Evolutionary conservation across 768 basidiomycete species (phyloP).

Genomic region (Tulasnella sp.): DNA sequence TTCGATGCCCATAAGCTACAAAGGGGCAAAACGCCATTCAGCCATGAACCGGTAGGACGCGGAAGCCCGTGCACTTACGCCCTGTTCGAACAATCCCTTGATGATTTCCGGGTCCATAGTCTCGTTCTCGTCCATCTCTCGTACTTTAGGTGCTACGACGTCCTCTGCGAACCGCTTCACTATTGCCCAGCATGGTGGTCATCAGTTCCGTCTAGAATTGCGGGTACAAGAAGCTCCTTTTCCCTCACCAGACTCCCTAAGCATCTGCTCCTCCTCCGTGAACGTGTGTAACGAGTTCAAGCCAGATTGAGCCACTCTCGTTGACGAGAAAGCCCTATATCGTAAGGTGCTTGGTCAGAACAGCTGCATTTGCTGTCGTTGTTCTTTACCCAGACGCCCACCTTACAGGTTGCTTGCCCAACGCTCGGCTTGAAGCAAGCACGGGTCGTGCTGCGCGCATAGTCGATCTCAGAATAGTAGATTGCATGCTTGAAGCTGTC

Average conservation of each 20-base stretch:
- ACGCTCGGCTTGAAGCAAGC: constrained; percentile 1
- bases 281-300: constrained; percentile 66
- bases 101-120: constrained; percentile 86
- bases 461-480: constrained; percentile 19
- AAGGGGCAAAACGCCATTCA: constrained; percentile 20
- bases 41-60: constrained; percentile 12
- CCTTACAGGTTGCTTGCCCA: constrained; percentile 5
- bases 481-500: neutral
- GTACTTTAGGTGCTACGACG: constrained; percentile 83
- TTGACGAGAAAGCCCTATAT: constrained; percentile 26
- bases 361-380: neutral
- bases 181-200: constrained; percentile 34
- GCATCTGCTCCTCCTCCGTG: constrained; percentile 92
- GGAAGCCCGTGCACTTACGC: constrained; percentile 51
- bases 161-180: constrained; percentile 87
- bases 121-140: constrained; percentile 98
- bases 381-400: neutral
- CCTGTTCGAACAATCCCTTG: constrained; percentile 88
- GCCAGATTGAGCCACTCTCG: constrained; percentile 3
- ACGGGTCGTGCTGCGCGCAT: constrained; percentile 7
- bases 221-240: neutral
- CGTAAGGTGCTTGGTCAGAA: neutral
- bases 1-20: constrained; percentile 95
- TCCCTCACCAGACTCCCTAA: constrained; percentile 78
- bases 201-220: constrained; percentile 1